phyloP scores from a whole-genome alignment of 1,139 yeast species.

The Pichia sp. region DNA sequence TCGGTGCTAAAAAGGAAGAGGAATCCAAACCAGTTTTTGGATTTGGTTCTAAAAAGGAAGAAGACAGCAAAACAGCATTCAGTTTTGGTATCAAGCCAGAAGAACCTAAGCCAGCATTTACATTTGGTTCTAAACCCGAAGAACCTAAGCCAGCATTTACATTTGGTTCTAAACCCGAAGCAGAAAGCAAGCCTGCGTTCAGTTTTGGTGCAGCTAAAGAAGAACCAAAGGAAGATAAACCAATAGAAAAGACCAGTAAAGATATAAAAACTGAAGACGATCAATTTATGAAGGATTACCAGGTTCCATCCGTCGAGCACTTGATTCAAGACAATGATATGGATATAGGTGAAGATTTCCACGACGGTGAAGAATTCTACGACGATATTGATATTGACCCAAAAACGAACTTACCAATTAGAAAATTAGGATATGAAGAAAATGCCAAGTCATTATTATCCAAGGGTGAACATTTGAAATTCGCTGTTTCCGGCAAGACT shows the following conservation, averaged over 20 bases:
- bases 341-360: too few species aligned
- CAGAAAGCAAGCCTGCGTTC: too few species aligned
- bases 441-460: slow-evolving; percentile 7
- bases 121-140: neutral
- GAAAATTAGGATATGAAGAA: slow-evolving; percentile 36
- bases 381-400: slow-evolving; percentile 30
- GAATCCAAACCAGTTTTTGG: neutral
- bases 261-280: slow-evolving; percentile 6
- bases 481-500: slow-evolving; percentile 8
- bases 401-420: slow-evolving; percentile 37
- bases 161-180: too few species aligned
- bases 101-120: too few species aligned
- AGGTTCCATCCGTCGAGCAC: slow-evolving; percentile 14
- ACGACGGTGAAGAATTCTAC: neutral
- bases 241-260: too few species aligned
- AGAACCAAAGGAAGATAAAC: too few species aligned
- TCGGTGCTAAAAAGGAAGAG: neutral
- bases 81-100: too few species aligned
- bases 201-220: too few species aligned
- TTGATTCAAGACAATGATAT: slow-evolving; percentile 7
- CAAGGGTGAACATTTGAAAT: slow-evolving; percentile 5
- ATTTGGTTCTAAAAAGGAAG: neutral
- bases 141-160: too few species aligned
- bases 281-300: slow-evolving; percentile 15
- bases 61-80: too few species aligned